Conservation (phyloP, 176 grass and related monocot genomes). For the Avena eriantha region DNA sequence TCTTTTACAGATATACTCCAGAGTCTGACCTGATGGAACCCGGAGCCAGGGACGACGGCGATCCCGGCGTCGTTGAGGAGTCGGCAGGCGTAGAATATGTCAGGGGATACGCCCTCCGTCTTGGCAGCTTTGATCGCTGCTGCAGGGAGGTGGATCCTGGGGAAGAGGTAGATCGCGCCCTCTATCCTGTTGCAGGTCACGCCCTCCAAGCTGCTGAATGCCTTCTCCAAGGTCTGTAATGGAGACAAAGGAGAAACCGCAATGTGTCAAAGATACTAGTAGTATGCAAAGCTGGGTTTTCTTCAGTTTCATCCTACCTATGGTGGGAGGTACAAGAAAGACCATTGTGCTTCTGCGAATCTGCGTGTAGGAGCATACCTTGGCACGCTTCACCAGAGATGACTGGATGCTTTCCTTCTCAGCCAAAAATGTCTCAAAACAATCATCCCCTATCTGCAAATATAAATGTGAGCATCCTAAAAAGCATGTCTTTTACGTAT, state of each 20-base stretch:
- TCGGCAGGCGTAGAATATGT: constrained; percentile 56
- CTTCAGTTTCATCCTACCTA: neutral
- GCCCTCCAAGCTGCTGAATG: constrained; percentile 73
- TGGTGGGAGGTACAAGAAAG: neutral
- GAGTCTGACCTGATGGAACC: constrained; percentile 64
- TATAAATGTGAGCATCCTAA: neutral
- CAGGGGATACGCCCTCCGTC: constrained; percentile 42
- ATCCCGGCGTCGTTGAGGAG: constrained; percentile 67
- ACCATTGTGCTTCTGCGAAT: neutral
- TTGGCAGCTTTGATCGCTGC: constrained; percentile 62
- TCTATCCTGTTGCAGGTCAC: constrained; percentile 68
- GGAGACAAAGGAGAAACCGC: neutral
- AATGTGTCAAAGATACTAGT: neutral
- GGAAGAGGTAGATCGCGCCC: constrained; percentile 78
- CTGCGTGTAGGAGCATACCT: constrained; percentile 43
- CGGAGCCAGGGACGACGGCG: constrained; percentile 67
- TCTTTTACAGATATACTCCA: neutral
- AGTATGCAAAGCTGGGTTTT: neutral
- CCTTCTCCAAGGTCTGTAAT: constrained; percentile 56
- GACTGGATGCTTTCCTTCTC: constrained; percentile 62
- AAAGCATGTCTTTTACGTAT: neutral
- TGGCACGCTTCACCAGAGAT: constrained; percentile 58
- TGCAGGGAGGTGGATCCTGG: constrained; percentile 56
- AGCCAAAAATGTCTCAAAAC: constrained; percentile 51
- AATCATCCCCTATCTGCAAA: constrained; percentile 64